A percentile compares a stretch with the other conserved stretches of the same genome.
Conservation (phyloP, 306 rosid species). For the Sicyos baderoa region DNA sequence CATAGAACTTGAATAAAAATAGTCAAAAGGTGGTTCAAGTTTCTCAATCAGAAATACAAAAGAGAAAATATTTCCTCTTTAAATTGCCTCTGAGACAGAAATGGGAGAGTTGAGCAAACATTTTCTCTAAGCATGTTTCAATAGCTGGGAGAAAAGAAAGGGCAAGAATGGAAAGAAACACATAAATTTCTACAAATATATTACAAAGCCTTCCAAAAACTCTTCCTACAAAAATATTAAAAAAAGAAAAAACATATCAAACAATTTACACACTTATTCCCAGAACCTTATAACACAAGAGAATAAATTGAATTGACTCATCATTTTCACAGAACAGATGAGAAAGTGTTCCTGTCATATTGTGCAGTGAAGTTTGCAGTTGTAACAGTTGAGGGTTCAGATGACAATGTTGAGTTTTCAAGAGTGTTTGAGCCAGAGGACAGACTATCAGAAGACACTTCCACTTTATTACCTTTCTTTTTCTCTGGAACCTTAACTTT, state of each 20-base stretch:
- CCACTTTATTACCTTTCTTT: constrained; percentile 19
- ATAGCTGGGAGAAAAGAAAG: too few relatives aligned
- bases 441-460: constrained; percentile 22
- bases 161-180: constrained; percentile 7
- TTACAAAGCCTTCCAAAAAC: constrained; percentile 16
- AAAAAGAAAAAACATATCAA: not conserved
- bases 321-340: constrained; percentile 10
- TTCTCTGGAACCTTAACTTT: constrained; percentile 34
- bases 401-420: constrained; percentile 34
- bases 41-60: too few relatives aligned
- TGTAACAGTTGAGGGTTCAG: constrained; percentile 33
- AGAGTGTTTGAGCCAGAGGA: constrained; percentile 41
- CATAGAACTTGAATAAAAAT: too few relatives aligned
- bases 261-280: constrained; percentile 2
- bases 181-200: constrained; percentile 10
- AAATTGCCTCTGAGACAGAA: too few relatives aligned
- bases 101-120: too few relatives aligned
- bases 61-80: too few relatives aligned
- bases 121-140: too few relatives aligned
- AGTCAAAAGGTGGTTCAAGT: too few relatives aligned
- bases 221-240: constrained; percentile 4
- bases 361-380: constrained; percentile 33
- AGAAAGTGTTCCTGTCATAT: constrained; percentile 32
- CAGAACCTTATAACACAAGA: not conserved
- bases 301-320: not conserved